A percentile compares a stretch with the other conserved stretches of the same genome.
These are phyloP conservation scores for Pyrenopolyporus hunteri DNA, from an alignment of 495 filamentous ascomycete genomes.

Conservation along the genomic window DNA sequence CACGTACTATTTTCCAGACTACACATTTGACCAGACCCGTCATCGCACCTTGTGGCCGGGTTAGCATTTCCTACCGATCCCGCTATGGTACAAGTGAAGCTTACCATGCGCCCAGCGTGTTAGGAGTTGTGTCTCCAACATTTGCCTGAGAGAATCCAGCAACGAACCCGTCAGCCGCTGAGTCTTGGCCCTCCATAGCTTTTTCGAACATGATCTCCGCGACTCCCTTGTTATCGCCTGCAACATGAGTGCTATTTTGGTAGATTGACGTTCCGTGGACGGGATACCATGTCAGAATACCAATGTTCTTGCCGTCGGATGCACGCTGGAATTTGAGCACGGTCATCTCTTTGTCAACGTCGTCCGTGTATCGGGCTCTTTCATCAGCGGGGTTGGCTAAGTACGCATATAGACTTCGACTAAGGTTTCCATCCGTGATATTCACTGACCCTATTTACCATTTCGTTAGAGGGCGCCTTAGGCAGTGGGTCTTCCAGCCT, in stretches of 20 bases:
- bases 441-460: constrained; percentile 39
- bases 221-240: constrained; percentile 97
- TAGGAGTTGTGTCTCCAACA: constrained; percentile 91
- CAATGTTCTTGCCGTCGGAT: constrained; percentile 68
- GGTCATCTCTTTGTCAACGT: constrained; percentile 85
- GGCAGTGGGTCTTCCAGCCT: neutral
- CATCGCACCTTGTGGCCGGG: constrained; percentile 60
- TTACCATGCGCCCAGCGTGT: constrained; percentile 76
- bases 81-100: neutral
- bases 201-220: constrained; percentile 85
- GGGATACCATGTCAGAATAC: constrained; percentile 87
- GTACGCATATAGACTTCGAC: constrained; percentile 87
- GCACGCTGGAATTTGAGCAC: constrained; percentile 76
- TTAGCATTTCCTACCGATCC: constrained; percentile 1
- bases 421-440: constrained; percentile 76
- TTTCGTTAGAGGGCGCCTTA: constrained; percentile 30
- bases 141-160: constrained; percentile 94
- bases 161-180: constrained; percentile 68
- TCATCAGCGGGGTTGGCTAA: constrained; percentile 85
- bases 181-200: constrained; percentile 57
- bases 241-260: constrained; percentile 89
- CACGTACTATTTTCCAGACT: constrained; percentile 79
- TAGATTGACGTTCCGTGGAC: constrained; percentile 93
- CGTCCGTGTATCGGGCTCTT: constrained; percentile 69
- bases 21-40: constrained; percentile 70